phyloP scores from a whole-genome alignment of 2,329 filamentous ascomycete genomes.

The Sporothrix dimorphospora region DNA sequence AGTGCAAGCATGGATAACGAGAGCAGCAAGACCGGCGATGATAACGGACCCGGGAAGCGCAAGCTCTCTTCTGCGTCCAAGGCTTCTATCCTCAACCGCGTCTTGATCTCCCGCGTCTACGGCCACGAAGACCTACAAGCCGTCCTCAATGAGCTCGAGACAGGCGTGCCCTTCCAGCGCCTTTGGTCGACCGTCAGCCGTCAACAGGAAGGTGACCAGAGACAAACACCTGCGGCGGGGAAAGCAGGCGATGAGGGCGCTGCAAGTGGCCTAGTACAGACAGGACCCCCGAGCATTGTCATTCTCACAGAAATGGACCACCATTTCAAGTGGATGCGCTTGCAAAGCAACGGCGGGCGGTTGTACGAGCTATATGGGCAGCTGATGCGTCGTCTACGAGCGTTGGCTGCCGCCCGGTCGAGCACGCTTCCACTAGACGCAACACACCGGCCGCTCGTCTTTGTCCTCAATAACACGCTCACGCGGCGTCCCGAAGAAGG shows the following conservation, averaged over 20 bases:
- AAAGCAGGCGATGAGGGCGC: background rate
- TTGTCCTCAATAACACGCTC: conserved; percentile 32
- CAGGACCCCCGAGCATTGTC: conserved; percentile 9
- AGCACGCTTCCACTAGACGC: too few relatives aligned
- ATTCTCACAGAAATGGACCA: conserved; percentile 34
- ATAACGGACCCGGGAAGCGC: background rate
- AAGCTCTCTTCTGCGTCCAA: background rate
- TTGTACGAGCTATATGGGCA: conserved; percentile 32
- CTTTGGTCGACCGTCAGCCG: conserved; percentile 26
- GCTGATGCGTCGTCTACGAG: conserved; percentile 32
- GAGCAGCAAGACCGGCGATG: conserved; percentile 27
- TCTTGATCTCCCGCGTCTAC: conserved; percentile 61
- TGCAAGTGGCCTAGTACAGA: background rate
- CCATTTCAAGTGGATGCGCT: conserved; percentile 34
- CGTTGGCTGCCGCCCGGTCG: conserved; percentile 2
- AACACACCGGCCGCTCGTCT: conserved; percentile 14
- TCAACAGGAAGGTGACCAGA: background rate
- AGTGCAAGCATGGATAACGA: conserved; percentile 16
- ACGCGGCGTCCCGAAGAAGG: background rate
- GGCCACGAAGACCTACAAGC: conserved; percentile 62
- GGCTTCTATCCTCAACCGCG: conserved; percentile 47
- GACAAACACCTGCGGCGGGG: background rate
- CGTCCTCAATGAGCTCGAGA: conserved; percentile 51
- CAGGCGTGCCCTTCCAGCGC: conserved; percentile 27
- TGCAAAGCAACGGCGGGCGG: conserved; percentile 30